Evolutionary conservation across 208 protist genomes (phyloP), one percentile per base, ranked within the genome.

Genomic region (Acanthamoeba triangularis): DNA sequence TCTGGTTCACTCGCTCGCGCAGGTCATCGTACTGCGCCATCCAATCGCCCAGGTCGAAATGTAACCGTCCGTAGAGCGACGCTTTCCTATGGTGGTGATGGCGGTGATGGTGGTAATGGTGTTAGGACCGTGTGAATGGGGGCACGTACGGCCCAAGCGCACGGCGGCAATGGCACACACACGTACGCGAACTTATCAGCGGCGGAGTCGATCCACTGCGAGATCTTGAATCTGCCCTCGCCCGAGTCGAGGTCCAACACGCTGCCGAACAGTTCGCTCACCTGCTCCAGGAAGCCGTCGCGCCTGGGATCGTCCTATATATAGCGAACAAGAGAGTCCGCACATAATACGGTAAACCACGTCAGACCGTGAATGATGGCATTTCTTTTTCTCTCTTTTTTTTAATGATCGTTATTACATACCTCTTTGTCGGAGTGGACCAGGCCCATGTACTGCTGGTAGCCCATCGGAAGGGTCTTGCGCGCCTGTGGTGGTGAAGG

Each of bases 371-470:
- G 16, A 61, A 61, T 25, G 16, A 61, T 41, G 37, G 37, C 37
- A 30, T 10, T n/a, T 20, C 5, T 30, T 14, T n/a, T 8, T 72
- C 1, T 72, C 2, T 8, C 1, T 1, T 72, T 14, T 7, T 72
- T 35, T 7, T 54, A n/a, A n/a, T 10, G 3, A 78, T 18, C 69
- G 30, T 47, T 10, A 65, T 47, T 10, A 65, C 14, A n/a, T 30
- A 76, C 76, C 76, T 85, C 41, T 1, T 56, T 52, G 30, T 85
- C 76, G 7, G 76, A 85, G 76, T 85, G 76, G 44, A 85, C 44
- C n/a, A 85, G 13, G 23, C 76, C 76, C 76, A 85, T 85, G 41
- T 85, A 85, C 41, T 85, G 35, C 76, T 35, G n/a, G 41, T 85
- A 85, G 76, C 41, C 41, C 41, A 85, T 49, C 0, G 76, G 76